phyloP scores from a whole-genome alignment of 164 flowering plant genomes.

The Cinnamomum micranthum region DNA sequence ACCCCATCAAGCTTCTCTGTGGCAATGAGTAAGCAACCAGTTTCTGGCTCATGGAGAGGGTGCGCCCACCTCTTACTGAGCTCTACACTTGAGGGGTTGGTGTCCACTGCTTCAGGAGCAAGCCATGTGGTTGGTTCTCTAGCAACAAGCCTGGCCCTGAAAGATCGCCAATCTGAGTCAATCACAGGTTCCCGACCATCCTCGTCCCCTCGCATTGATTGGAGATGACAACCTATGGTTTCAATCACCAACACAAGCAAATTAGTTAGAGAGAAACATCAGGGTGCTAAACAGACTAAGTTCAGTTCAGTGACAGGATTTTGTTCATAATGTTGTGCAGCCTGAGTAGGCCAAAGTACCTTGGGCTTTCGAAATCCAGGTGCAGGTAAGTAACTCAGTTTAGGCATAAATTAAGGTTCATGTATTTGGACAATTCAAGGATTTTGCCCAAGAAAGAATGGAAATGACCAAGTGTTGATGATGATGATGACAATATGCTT shows the following conservation, averaged over 20 bases:
- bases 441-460: too few species aligned
- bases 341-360: not conserved
- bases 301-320: not conserved
- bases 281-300: not conserved
- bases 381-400: not conserved
- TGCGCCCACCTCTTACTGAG: slow-evolving; percentile 75
- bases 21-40: slow-evolving; percentile 83
- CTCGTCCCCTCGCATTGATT: slow-evolving; percentile 23
- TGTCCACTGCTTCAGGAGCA: slow-evolving; percentile 34
- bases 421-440: not conserved
- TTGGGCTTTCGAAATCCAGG: not conserved
- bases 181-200: slow-evolving; percentile 27
- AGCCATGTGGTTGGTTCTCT: slow-evolving; percentile 29
- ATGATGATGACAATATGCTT: too few species aligned
- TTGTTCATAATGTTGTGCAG: not conserved
- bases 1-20: slow-evolving; percentile 92
- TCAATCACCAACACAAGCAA: too few species aligned
- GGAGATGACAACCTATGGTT: slow-evolving; percentile 41
- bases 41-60: slow-evolving; percentile 69
- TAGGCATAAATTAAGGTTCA: not conserved
- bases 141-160: slow-evolving; percentile 72
- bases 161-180: slow-evolving; percentile 71
- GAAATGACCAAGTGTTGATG: too few species aligned
- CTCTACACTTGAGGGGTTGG: slow-evolving; percentile 18
- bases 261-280: not conserved